A percentile compares a stretch with the other conserved stretches of the same genome.
phyloP scores from a whole-genome alignment of 495 filamentous ascomycete species.

The Daldinia decipiens region DNA sequence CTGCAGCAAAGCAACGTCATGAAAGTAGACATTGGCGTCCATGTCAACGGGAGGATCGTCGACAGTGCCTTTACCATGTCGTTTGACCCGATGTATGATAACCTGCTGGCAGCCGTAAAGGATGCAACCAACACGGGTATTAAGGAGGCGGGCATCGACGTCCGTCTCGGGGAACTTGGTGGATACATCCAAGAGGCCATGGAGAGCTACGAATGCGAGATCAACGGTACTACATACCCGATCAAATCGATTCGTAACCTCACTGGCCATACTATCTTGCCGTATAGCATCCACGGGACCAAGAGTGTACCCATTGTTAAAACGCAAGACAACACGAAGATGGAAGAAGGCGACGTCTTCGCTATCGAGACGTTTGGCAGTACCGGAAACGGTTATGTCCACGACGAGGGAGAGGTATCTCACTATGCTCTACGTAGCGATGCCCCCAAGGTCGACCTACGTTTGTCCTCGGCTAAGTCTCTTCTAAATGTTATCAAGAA shows the following conservation, averaged over 20 bases:
- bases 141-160: slow-evolving; percentile 85
- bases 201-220: slow-evolving; percentile 88
- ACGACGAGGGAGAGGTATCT: slow-evolving; percentile 83
- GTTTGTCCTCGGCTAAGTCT: slow-evolving; percentile 80
- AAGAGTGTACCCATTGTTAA: slow-evolving; percentile 95
- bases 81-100: slow-evolving; percentile 87
- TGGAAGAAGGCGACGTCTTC: slow-evolving; percentile 95
- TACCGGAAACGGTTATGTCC: slow-evolving; percentile 86
- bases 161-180: slow-evolving; percentile 79
- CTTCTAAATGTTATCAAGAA: slow-evolving; percentile 87
- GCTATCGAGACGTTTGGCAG: slow-evolving; percentile 95
- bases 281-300: slow-evolving; percentile 84
- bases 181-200: slow-evolving; percentile 84
- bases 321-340: slow-evolving; percentile 79
- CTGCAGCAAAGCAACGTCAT: slow-evolving; percentile 85
- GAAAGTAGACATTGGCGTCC: slow-evolving; percentile 93
- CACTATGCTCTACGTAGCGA: slow-evolving; percentile 77
- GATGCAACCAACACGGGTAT: slow-evolving; percentile 90
- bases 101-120: slow-evolving; percentile 81
- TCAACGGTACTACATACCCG: slow-evolving; percentile 79
- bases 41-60: slow-evolving; percentile 90
- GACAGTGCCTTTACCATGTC: slow-evolving; percentile 93
- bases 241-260: slow-evolving; percentile 89
- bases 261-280: slow-evolving; percentile 88
- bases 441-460: slow-evolving; percentile 72